Conservation (phyloP, 495 filamentous ascomycete species). For the Lasiosphaeria ovina region DNA sequence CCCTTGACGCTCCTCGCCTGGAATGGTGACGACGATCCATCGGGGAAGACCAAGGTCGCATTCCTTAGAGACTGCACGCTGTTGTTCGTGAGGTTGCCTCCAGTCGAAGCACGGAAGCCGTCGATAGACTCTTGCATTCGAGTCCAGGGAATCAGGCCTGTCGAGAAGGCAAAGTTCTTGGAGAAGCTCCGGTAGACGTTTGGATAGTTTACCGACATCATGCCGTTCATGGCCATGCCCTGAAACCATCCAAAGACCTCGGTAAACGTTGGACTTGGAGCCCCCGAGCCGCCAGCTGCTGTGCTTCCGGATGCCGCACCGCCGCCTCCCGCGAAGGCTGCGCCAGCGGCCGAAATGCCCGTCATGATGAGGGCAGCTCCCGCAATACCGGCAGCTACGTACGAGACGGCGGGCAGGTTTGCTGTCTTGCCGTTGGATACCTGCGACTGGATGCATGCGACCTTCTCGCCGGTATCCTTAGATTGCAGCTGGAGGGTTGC, state of each 20-base stretch:
- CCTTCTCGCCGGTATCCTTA: constrained; percentile 53
- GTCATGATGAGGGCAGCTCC: constrained; percentile 75
- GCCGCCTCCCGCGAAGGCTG: constrained; percentile 51
- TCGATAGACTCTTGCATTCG: constrained; percentile 82
- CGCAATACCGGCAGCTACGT: constrained; percentile 83
- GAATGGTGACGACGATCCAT: constrained; percentile 44
- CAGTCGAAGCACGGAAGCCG: constrained; percentile 72
- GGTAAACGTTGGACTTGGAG: constrained; percentile 77
- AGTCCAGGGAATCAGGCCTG: constrained; percentile 79
- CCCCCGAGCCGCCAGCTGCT: constrained; percentile 60
- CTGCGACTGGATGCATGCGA: constrained; percentile 81
- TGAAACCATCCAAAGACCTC: constrained; percentile 92
- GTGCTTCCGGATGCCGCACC: constrained; percentile 37
- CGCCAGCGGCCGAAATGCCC: constrained; percentile 67
- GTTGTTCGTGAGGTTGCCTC: constrained; percentile 79
- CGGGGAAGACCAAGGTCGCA: constrained; percentile 64
- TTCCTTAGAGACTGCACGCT: constrained; percentile 74
- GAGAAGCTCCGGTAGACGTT: constrained; percentile 81
- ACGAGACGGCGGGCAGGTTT: constrained; percentile 71
- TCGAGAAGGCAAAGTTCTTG: constrained; percentile 91
- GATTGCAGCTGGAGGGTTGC: constrained; percentile 75
- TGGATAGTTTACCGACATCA: constrained; percentile 88
- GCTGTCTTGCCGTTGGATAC: constrained; percentile 86
- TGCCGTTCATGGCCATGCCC: constrained; percentile 89
- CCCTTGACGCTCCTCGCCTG: constrained; percentile 51